Base-by-base conservation (phyloP, 2,329 filamentous ascomycete species). In the Fusarium sp. region DNA sequence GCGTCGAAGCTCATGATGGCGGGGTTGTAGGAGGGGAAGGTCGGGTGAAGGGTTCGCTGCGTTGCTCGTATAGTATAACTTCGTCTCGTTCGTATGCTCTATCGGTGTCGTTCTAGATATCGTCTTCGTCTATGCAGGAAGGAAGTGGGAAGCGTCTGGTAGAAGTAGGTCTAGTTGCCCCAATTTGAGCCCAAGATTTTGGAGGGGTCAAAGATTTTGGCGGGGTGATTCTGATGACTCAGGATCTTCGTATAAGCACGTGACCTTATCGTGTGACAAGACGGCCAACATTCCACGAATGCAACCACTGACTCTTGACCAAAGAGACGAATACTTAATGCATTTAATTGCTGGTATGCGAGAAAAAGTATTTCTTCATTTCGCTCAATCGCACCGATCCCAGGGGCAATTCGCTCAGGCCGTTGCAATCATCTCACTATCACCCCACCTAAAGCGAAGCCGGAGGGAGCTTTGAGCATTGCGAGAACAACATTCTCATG, bases 121-220 rank as follows among this genome's bases (percentile, higher is more conserved):
- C 46, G 48, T 56, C 42, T 32, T 52, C 41, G 50, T 67, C 38
- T 61, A 62, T 60, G 41, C 26, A 52, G 54, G 35, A 62, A 46
- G 18, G 50, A 53, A 63, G 69, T 67, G 65, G 67, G 53, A 71
- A 50, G 45, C 53, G 46, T 52, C 65, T 18, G 32, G 55, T 35
- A 57, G 37, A 67, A 60, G 59, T 65, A 74, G 71, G 67, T 75
- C 53, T 72, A 52, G 42, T 41, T 64, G 64, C 66, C 69, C 60
- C 67, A 70, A 71, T 56, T 54, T 67, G 55, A 61, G 58, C 20
- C 58, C 62, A 52, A 62, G 66, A 45, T 35, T 69, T 70, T 73
- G 73, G 73, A 75, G 73, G 73, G 73, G 73, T 75, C 61, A 60
- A 74, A 71, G 62, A 59, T 61, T 75, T 75, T 74, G 73, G 73